Conservation (phyloP, 345 rosid species). For the Aegle marmelos region DNA sequence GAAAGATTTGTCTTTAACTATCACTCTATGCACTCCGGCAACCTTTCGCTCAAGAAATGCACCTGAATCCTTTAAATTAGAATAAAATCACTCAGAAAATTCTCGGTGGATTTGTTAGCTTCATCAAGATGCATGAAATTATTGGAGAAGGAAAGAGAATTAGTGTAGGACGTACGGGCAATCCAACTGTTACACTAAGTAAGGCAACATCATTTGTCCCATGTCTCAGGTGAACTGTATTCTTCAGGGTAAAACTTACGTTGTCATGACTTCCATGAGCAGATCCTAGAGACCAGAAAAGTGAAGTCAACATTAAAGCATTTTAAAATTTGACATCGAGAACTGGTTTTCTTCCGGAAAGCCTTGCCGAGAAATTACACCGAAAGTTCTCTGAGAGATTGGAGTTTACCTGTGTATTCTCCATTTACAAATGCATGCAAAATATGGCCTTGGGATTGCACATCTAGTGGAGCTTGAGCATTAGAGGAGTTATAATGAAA, state of each 20-base stretch:
- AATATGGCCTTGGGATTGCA: constrained; percentile 45
- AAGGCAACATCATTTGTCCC: constrained; percentile 45
- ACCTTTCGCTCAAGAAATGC: constrained; percentile 42
- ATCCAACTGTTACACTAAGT: constrained; percentile 51
- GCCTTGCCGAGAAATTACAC: not conserved
- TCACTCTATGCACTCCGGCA: constrained; percentile 35
- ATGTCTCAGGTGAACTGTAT: constrained; percentile 19
- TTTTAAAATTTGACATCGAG: not conserved
- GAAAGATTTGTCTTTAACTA: constrained; percentile 27
- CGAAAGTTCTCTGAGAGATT: not conserved
- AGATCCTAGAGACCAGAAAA: constrained; percentile 30
- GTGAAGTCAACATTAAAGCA: not conserved
- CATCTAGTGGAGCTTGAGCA: constrained; percentile 25
- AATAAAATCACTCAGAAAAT: not conserved
- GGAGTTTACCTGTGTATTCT: constrained; percentile 24
- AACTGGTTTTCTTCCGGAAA: not conserved
- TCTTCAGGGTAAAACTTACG: constrained; percentile 20
- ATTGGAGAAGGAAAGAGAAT: not conserved
- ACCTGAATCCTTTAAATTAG: constrained; percentile 48
- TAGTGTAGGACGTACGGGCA: constrained; percentile 36
- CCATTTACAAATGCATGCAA: constrained; percentile 50
- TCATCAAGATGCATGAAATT: not conserved
- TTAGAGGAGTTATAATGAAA: constrained; percentile 19
- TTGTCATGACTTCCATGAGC: constrained; percentile 32
- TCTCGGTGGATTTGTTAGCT: not conserved